A percentile compares a stretch with the other conserved stretches of the same genome.
phyloP scores from a whole-genome alignment of 805 yeast genomes.

The Candida quercuum region DNA sequence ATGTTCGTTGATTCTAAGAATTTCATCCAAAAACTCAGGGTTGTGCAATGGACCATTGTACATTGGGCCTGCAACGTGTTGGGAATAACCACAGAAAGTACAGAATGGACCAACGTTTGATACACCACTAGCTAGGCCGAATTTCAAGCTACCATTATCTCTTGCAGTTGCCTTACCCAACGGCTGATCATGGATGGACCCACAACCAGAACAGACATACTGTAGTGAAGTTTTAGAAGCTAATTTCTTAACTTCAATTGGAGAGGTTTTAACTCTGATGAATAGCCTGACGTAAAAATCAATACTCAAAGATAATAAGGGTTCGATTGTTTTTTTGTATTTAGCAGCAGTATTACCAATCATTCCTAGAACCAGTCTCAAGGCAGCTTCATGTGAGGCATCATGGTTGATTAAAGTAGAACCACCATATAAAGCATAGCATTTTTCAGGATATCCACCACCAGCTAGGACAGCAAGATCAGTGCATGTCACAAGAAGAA shows the following conservation, averaged over 20 bases:
- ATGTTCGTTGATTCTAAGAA: conserved; percentile 48
- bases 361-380: conserved; percentile 74
- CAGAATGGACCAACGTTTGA: conserved; percentile 54
- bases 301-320: conserved; percentile 77
- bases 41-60: conserved; percentile 83
- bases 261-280: conserved; percentile 70
- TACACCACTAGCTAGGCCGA: conserved; percentile 61
- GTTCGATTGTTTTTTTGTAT: conserved; percentile 83
- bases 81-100: conserved; percentile 59
- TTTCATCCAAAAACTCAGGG: conserved; percentile 54
- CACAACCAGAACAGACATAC: conserved; percentile 86
- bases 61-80: conserved; percentile 94
- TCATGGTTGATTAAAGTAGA: conserved; percentile 67
- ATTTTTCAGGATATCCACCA: conserved; percentile 92
- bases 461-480: conserved; percentile 96
- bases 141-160: conserved; percentile 41
- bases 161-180: conserved; percentile 57
- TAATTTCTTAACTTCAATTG: conserved; percentile 74
- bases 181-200: conserved; percentile 62
- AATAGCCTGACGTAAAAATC: conserved; percentile 91
- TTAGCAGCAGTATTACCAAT: conserved; percentile 83
- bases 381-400: conserved; percentile 88
- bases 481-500: conserved; percentile 89
- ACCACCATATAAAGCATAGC: conserved; percentile 93
- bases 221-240: conserved; percentile 73